Evolutionary conservation across 805 yeast genomes (phyloP).

Genomic region (Sugiyamaella floridensis): DNA sequence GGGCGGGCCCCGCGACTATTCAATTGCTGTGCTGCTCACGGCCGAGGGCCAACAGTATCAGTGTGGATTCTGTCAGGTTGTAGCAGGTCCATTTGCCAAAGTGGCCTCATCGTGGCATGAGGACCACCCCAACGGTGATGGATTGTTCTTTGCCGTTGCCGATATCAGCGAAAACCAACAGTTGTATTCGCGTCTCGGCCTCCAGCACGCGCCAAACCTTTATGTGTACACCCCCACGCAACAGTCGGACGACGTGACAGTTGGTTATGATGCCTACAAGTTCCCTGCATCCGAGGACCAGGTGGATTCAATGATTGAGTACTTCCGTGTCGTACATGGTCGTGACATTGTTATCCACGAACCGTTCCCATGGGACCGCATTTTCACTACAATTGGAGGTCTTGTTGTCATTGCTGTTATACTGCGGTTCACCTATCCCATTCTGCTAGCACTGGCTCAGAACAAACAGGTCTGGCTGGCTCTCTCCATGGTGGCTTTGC

Average conservation of each 20-base stretch:
- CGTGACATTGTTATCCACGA: constrained; percentile 24
- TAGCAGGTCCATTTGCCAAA: constrained; percentile 56
- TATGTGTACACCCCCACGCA: constrained; percentile 52
- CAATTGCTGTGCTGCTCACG: constrained; percentile 60
- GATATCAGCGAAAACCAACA: constrained; percentile 57
- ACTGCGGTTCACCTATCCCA: constrained; percentile 19
- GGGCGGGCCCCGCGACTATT: constrained; percentile 60
- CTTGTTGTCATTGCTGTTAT: constrained; percentile 8
- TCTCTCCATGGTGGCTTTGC: constrained; percentile 50
- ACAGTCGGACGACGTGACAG: constrained; percentile 24
- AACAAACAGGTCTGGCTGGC: constrained; percentile 69
- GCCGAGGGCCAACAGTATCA: constrained; percentile 68
- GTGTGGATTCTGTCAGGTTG: constrained; percentile 65
- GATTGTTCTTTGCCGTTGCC: constrained; percentile 63
- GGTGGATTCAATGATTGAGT: constrained; percentile 13
- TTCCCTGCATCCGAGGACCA: constrained; percentile 28
- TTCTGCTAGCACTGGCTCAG: constrained; percentile 37
- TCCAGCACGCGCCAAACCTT: constrained; percentile 75
- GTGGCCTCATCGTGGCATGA: constrained; percentile 59
- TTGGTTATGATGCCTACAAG: constrained; percentile 20
- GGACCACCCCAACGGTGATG: constrained; percentile 47
- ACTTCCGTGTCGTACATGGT: constrained; percentile 18
- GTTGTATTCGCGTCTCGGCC: constrained; percentile 45
- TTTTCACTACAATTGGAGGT: constrained; percentile 13
- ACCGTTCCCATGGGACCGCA: constrained; percentile 28